Percentiles rank a stretch among this genome's conserved stretches.
Evolutionary conservation across 2,329 filamentous ascomycete genomes (phyloP).

Genomic region (Colletotrichum euphorbiae): DNA sequence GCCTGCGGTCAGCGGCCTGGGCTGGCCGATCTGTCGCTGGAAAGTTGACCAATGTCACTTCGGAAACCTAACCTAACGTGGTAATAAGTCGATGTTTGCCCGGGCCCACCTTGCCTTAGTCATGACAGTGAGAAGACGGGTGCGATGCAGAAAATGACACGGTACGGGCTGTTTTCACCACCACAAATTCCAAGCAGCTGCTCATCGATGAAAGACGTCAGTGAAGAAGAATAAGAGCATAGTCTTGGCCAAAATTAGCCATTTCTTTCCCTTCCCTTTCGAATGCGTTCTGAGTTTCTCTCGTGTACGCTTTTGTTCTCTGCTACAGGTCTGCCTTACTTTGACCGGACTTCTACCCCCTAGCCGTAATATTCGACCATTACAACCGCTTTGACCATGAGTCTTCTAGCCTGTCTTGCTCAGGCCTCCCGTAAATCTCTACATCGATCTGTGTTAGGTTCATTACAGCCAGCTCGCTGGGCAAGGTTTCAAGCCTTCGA

Average conservation of each 20-base stretch:
- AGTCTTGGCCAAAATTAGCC: no score
- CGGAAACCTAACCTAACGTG: slow-evolving; percentile 21
- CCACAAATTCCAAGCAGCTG: not conserved
- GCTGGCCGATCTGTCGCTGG: slow-evolving; percentile 19
- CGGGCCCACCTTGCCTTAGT: no score
- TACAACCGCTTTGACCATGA: slow-evolving; percentile 18
- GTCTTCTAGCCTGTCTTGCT: not conserved
- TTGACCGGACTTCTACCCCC: not conserved
- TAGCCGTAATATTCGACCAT: not conserved
- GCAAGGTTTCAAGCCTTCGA: slow-evolving; percentile 61
- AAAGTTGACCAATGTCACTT: slow-evolving; percentile 21
- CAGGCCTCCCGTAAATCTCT: not conserved
- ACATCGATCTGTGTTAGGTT: not conserved
- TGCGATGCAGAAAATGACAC: not conserved
- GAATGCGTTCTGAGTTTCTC: no score
- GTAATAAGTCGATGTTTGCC: not conserved
- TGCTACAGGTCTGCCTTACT: not conserved
- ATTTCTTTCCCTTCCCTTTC: not conserved
- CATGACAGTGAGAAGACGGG: not conserved
- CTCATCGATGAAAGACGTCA: not conserved
- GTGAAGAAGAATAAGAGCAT: not conserved
- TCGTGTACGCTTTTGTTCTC: no score
- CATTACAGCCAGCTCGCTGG: slow-evolving; percentile 23
- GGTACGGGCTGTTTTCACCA: not conserved
- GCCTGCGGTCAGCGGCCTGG: not conserved